A percentile compares a stretch with the other conserved stretches of the same genome.
These are phyloP conservation scores for Cucumis sativus DNA, from an alignment of 306 rosid species.

Conservation along the genomic window DNA sequence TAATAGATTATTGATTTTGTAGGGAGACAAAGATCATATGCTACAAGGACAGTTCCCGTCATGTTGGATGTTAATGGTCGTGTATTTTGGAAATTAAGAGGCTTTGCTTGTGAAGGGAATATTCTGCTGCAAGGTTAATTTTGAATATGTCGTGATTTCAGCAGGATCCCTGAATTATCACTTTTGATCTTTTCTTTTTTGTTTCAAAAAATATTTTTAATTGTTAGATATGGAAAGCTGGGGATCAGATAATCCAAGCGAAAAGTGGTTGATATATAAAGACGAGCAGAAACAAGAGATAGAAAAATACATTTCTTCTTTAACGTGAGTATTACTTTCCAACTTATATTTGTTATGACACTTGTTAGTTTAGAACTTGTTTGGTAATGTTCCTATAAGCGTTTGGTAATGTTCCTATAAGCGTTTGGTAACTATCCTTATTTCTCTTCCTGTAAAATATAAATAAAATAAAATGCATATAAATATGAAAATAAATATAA, in stretches of 20 bases:
- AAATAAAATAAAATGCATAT: no score
- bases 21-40: constrained; percentile 19
- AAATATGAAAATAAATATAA: no score
- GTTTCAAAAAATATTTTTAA: background rate
- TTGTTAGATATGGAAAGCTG: constrained; percentile 22
- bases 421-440: no score
- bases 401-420: no score
- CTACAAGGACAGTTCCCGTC: constrained; percentile 25
- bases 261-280: constrained; percentile 24
- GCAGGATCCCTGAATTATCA: background rate
- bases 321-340: constrained; percentile 13
- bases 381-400: no score
- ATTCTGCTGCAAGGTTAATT: constrained; percentile 35
- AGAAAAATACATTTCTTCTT: constrained; percentile 18
- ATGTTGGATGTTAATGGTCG: constrained; percentile 29
- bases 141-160: background rate
- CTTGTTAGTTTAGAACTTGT: background rate
- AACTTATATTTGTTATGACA: background rate
- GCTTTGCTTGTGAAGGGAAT: constrained; percentile 13
- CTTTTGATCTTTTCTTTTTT: background rate
- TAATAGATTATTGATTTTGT: background rate
- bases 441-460: no score
- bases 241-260: constrained; percentile 14
- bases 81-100: constrained; percentile 26
- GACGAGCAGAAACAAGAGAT: constrained; percentile 24